phyloP scores from a whole-genome alignment of 2,329 filamentous ascomycete species.

The Pseudogymnoascus sp. region DNA sequence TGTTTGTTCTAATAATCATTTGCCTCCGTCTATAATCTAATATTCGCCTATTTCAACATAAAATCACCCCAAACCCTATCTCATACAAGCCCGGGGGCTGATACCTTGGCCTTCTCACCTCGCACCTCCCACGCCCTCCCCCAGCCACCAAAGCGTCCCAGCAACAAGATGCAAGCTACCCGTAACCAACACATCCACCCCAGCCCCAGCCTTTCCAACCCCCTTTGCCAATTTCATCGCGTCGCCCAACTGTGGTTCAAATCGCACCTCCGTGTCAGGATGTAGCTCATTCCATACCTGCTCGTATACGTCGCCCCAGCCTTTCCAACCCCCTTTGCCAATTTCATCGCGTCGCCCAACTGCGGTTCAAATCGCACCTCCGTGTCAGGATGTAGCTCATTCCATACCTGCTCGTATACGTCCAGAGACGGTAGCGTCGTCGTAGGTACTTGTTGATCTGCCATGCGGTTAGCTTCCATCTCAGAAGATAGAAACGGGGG shows the following conservation, averaged over 20 bases:
- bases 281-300: too few species aligned
- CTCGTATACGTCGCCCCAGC: too few species aligned
- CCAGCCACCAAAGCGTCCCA: conserved; percentile 26
- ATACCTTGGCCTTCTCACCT: not conserved
- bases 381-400: conserved; percentile 13
- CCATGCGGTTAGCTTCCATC: not conserved
- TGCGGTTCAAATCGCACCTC: conserved; percentile 36
- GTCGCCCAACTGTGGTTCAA: conserved; percentile 45
- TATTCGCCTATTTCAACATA: not conserved
- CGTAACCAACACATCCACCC: conserved; percentile 38
- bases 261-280: too few species aligned
- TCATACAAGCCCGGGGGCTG: not conserved
- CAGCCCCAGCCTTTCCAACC: conserved; percentile 18
- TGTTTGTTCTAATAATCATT: not conserved
- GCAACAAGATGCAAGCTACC: conserved; percentile 55
- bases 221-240: conserved; percentile 36
- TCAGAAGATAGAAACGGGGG: not conserved
- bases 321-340: conserved; percentile 25
- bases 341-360: conserved; percentile 44
- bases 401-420: conserved; percentile 15
- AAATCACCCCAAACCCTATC: not conserved
- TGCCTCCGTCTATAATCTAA: not conserved
- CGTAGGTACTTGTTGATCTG: conserved; percentile 11
- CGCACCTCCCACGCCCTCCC: not conserved
- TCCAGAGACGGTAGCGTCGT: conserved; percentile 9